A percentile compares a stretch with the other conserved stretches of the same genome.
Conservation (phyloP, 495 filamentous ascomycete species). For the Trichoderma erinaceum region DNA sequence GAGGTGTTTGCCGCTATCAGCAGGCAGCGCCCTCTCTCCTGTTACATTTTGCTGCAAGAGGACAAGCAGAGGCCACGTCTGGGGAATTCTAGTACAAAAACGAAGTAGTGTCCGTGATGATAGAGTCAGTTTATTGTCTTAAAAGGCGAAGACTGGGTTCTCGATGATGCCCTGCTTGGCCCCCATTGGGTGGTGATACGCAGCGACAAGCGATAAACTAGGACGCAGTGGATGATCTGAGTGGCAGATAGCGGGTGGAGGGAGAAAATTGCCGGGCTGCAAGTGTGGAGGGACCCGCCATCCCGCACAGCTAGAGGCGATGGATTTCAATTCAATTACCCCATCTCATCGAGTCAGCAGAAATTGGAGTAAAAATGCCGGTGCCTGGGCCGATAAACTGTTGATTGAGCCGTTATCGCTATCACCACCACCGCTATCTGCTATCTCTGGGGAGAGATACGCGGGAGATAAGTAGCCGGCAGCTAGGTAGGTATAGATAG, state of each 20-base stretch:
- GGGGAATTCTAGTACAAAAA: not conserved
- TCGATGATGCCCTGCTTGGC: no score
- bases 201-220: not conserved
- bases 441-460: not conserved
- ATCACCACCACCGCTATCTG: not conserved
- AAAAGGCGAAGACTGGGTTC: not conserved
- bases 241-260: not conserved
- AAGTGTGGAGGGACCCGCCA: slow-evolving; percentile 10
- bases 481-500: not conserved
- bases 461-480: not conserved
- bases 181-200: slow-evolving; percentile 2
- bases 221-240: not conserved
- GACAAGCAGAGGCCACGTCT: not conserved
- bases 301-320: not conserved
- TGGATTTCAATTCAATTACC: not conserved
- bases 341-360: slow-evolving; percentile 9
- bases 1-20: not conserved
- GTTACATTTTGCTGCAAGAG: not conserved
- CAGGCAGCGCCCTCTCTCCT: no score
- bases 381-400: not conserved
- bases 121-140: not conserved
- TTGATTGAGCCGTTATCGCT: not conserved
- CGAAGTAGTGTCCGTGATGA: not conserved
- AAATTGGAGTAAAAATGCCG: not conserved
- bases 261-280: not conserved